phyloP scores from a whole-genome alignment of 371 early-diverging fungal genomes.

The Sporodiniella umbellata region DNA sequence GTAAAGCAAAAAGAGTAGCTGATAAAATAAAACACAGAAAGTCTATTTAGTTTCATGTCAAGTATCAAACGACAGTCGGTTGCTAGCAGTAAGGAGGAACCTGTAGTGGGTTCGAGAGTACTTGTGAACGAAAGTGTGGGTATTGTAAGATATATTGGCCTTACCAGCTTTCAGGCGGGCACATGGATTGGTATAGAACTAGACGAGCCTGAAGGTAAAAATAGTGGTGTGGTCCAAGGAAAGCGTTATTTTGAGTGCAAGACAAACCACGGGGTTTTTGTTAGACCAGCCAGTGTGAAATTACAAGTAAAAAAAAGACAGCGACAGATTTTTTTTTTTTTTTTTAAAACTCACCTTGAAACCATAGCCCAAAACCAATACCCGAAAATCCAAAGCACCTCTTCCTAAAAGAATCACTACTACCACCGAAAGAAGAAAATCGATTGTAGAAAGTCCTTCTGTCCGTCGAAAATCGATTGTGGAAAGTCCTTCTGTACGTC shows the following conservation, averaged over 20 bases:
- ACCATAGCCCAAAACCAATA: too few relatives aligned
- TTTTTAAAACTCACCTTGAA: too few relatives aligned
- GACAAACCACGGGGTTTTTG: conserved; percentile 70
- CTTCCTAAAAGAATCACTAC: too few relatives aligned
- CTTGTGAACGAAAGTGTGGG: conserved; percentile 56
- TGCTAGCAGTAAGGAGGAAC: conserved; percentile 16
- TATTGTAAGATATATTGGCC: conserved; percentile 57
- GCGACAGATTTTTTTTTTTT: not conserved
- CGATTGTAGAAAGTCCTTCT: not conserved
- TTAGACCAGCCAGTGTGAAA: conserved; percentile 60
- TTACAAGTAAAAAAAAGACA: not conserved
- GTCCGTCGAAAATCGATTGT: conserved; percentile 9
- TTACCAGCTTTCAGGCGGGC: conserved; percentile 65
- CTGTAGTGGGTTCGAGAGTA: conserved; percentile 50
- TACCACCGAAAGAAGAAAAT: conserved; percentile 3
- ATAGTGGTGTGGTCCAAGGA: conserved; percentile 69
- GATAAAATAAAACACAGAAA: too few relatives aligned
- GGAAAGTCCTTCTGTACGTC: too few relatives aligned
- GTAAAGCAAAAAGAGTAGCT: too few relatives aligned
- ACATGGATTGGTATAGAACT: conserved; percentile 75
- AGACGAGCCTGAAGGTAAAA: conserved; percentile 65
- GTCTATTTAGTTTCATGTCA: conserved; percentile 1
- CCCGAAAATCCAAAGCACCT: too few relatives aligned
- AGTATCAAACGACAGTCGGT: conserved; percentile 10
- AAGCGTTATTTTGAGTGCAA: conserved; percentile 74